These are phyloP conservation scores for Neocallimastix lanati DNA, from an alignment of 192 early-diverging fungal species.

Conservation along the genomic window DNA sequence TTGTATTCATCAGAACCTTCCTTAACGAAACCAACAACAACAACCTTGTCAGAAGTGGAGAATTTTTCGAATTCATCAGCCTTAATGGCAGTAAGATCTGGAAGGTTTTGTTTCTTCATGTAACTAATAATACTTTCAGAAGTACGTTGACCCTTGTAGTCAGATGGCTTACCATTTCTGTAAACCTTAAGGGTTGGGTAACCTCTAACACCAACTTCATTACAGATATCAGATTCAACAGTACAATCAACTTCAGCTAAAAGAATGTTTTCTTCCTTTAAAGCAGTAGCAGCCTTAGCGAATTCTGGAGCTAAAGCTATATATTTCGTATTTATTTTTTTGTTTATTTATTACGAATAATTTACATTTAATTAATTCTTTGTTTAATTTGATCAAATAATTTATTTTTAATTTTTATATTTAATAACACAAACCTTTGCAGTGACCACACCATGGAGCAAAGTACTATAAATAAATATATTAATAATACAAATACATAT, in stretches of 20 bases:
- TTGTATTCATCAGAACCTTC: constrained; percentile 42
- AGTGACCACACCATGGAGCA: constrained; percentile 97
- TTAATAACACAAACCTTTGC: constrained; percentile 47
- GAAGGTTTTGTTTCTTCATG: constrained; percentile 83
- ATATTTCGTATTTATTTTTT: too few species aligned
- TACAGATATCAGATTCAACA: constrained; percentile 62
- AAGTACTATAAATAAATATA: constrained; percentile 34
- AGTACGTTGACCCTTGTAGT: constrained; percentile 79
- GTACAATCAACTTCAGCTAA: constrained; percentile 97
- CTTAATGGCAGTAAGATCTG: constrained; percentile 52
- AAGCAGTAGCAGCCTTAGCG: constrained; percentile 69
- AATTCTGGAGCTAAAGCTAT: constrained; percentile 66
- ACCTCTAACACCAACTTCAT: constrained; percentile 60
- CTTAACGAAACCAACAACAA: constrained; percentile 69
- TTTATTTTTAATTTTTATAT: constrained; percentile 1
- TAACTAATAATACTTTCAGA: constrained; percentile 69
- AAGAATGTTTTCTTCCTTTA: constrained; percentile 54
- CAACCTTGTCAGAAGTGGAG: constrained; percentile 66
- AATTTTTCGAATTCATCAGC: constrained; percentile 56
- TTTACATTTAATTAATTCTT: too few species aligned
- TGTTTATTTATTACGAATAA: too few species aligned
- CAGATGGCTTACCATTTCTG: constrained; percentile 40
- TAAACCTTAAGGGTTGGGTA: constrained; percentile 92
- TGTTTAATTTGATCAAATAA: constrained; percentile 1
- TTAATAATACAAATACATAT: too few species aligned